Base-by-base conservation (phyloP, 139 green algal species). In the Picochlorum sp. region DNA sequence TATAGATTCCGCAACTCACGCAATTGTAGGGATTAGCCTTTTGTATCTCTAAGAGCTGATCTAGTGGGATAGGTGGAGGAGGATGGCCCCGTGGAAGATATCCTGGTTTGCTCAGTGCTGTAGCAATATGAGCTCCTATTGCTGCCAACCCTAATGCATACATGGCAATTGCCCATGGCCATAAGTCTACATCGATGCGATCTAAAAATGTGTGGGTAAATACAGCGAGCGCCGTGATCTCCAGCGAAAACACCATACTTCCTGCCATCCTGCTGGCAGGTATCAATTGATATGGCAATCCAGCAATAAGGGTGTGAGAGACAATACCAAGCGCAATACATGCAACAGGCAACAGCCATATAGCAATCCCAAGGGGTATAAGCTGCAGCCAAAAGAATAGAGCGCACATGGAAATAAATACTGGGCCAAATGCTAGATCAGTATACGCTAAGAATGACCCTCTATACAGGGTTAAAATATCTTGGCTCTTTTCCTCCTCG, bases 1-100 rank as follows among this genome's bases (percentile, higher is more conserved):
- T 60, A 20, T 77, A 71, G 23, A 79, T 60, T 14, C 60, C 56
- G 54, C 77, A 83, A n/a, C 70, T 83, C 23, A 62, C 59, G 57
- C 74, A 83, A 30, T 31, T 44, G 20, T 57, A 58, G 6, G 70
- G 74, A 66, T 62, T 71, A 14, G 45, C 30, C 10, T 49, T 24
- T 3, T 61, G 66, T 26, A 56, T n/a, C 57, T 23, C 16, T 16
- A 34, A 21, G 21, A 65, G 58, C 49, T 74, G 57, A 14, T 45
- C 45, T n/a, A 60, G 47, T 24, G 67, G 23, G 41, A 74, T 24
- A 37, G 34, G 60, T 26, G 49, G 49, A 28, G 67, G 67, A 30
- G 34, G 14, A 23, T 54, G 51, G 6, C 34, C 45, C 1, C 44
- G 23, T 34, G 69, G 47, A 38, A 69, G 60, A 26, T 23, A 74